Conservation (phyloP, 352 stramenopile genomes). For the Phytophthora pini region DNA sequence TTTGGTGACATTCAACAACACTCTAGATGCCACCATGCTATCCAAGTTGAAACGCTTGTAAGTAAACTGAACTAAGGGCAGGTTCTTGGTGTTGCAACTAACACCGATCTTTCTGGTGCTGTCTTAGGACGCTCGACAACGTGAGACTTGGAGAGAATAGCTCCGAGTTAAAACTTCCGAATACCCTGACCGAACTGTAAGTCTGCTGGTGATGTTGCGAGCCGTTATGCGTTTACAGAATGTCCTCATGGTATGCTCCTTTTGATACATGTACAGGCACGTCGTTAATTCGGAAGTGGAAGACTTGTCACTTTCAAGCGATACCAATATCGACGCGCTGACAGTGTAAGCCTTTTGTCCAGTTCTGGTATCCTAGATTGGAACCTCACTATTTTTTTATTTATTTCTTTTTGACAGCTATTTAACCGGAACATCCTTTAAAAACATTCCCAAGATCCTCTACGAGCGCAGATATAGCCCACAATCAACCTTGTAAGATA, state of each 20-base stretch:
- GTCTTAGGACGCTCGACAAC: background rate
- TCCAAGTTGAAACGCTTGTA: background rate
- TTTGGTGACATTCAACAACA: background rate
- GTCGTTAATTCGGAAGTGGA: background rate
- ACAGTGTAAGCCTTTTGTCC: background rate
- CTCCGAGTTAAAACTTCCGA: no score
- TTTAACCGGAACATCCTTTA: constrained; percentile 6
- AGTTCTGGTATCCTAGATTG: no score
- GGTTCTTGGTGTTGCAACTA: no score
- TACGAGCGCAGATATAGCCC: constrained; percentile 1
- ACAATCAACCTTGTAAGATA: constrained; percentile 4
- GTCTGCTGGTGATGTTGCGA: no score
- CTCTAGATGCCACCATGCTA: background rate
- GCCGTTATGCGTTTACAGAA: no score
- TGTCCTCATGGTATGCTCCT: background rate
- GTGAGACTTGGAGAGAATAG: background rate
- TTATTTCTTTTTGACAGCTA: background rate
- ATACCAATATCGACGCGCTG: background rate
- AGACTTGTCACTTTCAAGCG: background rate
- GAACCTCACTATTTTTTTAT: no score
- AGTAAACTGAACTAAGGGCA: background rate
- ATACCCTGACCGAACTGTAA: no score
- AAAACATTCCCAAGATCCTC: constrained; percentile 5
- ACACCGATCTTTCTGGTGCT: no score
- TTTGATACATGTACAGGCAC: background rate